Evolutionary conservation across 345 rosid species (phyloP), one percentile per base, ranked within the genome.

Genomic region (Passiflora organensis): DNA sequence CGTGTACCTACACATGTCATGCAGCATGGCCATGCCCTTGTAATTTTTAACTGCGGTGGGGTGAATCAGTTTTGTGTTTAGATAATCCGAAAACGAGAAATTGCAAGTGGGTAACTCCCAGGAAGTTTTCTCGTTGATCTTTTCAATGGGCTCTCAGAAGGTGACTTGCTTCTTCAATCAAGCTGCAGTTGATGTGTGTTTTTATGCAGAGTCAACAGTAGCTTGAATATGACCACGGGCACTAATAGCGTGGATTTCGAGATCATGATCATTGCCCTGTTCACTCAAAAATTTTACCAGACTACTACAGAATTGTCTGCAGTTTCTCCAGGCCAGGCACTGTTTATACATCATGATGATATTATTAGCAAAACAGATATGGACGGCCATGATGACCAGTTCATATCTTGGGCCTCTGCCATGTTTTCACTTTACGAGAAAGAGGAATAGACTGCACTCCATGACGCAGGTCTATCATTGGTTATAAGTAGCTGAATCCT

Each of bases 101-200:
- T 12, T 22, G 53, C 16, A 25, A 65, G 79, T 66, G 49, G 66
- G 43, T 63, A 49, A 39, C 20, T 55, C 55, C 69, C 64, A 19
- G 60, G 63, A 68, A 62, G 48, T 14, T 59, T 53, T 59, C 60
- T 72, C 76, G 79, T 62, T 43, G 55, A 56, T 57, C 19, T 42
- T 15, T 50, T 2, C n/a, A n/a, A 69, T 59, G 55, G 67, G 46
- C 43, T 46, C 38, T 46, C 42, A 69, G 64, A 64, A 70, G 56
- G 42, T 56, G 59, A 56, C 53, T 21, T 24, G 24, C 46, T 23
- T 54, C 23, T 13, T 8, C 18, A 34, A 46, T 48, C 46, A 22
- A 24, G 4, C 32, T 51, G 18, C 25, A 38, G 23, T 6, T 28
- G 28, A n/a, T 46, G 46, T 6, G 34, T 20, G n/a, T 47, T 17